Conservation (phyloP, 2,329 filamentous ascomycete genomes). For the Aurifilum marmelostoma region DNA sequence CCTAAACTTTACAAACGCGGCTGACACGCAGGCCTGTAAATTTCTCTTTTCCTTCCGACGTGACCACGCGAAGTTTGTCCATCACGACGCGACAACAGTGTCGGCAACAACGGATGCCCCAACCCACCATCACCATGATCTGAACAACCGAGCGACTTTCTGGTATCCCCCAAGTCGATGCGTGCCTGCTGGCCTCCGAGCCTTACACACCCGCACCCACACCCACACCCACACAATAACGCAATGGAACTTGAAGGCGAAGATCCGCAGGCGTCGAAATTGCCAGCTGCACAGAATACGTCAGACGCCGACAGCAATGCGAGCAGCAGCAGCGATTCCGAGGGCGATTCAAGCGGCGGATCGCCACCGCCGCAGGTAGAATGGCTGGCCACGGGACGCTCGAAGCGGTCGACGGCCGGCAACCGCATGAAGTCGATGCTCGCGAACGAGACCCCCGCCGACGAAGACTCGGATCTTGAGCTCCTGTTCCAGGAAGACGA, state of each 20-base stretch:
- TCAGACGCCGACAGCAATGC: conserved; percentile 41
- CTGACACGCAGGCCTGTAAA: conserved; percentile 11
- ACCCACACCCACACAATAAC: background rate
- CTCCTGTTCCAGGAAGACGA: conserved; percentile 76
- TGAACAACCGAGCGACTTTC: background rate
- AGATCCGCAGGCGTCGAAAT: conserved; percentile 28
- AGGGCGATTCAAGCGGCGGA: conserved; percentile 34
- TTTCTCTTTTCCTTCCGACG: background rate
- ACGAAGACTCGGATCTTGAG: conserved; percentile 64
- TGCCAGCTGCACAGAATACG: conserved; percentile 36
- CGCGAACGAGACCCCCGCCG: conserved; percentile 67
- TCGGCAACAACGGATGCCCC: background rate
- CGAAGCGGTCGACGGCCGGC: conserved; percentile 79
- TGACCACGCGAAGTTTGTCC: conserved; percentile 5
- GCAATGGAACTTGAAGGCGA: conserved; percentile 34
- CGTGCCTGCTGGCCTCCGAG: background rate
- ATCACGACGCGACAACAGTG: conserved; percentile 3
- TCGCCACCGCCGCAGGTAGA: conserved; percentile 49
- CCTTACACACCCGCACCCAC: too few species aligned
- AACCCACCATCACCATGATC: background rate
- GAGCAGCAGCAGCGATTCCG: conserved; percentile 44
- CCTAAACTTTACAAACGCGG: background rate
- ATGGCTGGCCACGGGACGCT: conserved; percentile 74
- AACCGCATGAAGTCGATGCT: conserved; percentile 81
- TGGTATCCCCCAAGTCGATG: background rate